Base-by-base conservation (phyloP, 192 early-diverging fungal genomes). In the Irineochytrium annulatum region DNA sequence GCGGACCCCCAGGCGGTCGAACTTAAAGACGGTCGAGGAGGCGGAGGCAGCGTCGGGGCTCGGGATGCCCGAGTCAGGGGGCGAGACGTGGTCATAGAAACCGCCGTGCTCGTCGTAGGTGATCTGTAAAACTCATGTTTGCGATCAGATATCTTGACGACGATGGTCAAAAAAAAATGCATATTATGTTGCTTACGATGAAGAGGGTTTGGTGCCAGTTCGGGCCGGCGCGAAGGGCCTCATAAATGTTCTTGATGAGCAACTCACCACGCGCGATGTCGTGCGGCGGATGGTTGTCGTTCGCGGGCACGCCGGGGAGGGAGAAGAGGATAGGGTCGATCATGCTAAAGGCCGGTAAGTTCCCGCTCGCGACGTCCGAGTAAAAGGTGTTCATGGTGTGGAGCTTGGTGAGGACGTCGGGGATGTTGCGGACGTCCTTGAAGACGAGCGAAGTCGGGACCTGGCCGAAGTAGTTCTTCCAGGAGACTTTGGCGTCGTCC, bases 21-120 rank as follows among this genome's bases (percentile, higher is more conserved):
- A 80, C 20, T 70, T 49, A 56, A 80, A 80, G 27, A 43, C 57
- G 17, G 54, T 13, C 34, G 6, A n/a, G 29, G 20, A 14, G 43
- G 41, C 41, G 11, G 37, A 44, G 29, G 59, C 52, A 19, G 4
- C 58, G 59, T 81, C 79, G 32, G 79, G 75, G 55, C 53, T 71
- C 5, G 79, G 79, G 24, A 81, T 64, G 65, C 48, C 62, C 16
- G 32, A 37, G 33, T 37, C 22, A 52, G 79, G 79, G 22, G 79
- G 69, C 13, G 68, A 51, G n/a, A 76, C 76, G 52, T 77, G 75
- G 57, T 81, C 79, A 29, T 67, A 74, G 48, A 67, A 79, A 28
- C 73, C 73, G 41, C 76, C 79, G 55, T 80, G 71, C 52, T 80
- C 79, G 55, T 81, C 79, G n/a, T n/a, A n/a, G n/a, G n/a, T n/a